phyloP scores from a whole-genome alignment of 169 alveolate species.

The Cryptosporidium parvum region DNA sequence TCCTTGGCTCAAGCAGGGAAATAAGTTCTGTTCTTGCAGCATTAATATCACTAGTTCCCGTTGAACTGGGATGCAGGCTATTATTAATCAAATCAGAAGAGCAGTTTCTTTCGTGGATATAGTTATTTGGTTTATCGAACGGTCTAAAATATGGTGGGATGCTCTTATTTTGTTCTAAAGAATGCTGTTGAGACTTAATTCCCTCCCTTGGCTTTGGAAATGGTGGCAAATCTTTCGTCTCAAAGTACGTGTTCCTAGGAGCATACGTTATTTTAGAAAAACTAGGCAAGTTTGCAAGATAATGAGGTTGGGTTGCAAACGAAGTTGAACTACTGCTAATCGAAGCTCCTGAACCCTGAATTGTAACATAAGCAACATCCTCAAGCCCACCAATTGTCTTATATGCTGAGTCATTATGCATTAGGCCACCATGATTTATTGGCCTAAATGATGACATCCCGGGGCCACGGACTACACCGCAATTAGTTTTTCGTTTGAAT shows the following conservation, averaged over 20 bases:
- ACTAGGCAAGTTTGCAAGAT: constrained; percentile 70
- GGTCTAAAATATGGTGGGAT: constrained; percentile 76
- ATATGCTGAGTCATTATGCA: constrained; percentile 44
- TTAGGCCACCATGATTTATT: constrained; percentile 31
- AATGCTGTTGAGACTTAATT: neutral
- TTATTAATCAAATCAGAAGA: neutral
- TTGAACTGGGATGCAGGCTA: neutral
- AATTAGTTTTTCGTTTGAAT: constrained; percentile 54
- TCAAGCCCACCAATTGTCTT: constrained; percentile 43
- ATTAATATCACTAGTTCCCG: constrained; percentile 3
- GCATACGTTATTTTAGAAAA: constrained; percentile 72
- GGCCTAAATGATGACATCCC: constrained; percentile 45
- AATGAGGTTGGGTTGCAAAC: constrained; percentile 75
- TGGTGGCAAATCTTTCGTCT: constrained; percentile 64
- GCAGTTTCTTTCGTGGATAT: neutral
- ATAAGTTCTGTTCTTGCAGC: constrained; percentile 36
- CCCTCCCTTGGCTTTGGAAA: constrained; percentile 62
- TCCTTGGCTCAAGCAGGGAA: constrained; percentile 18
- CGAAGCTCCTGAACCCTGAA: constrained; percentile 57
- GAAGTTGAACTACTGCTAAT: constrained; percentile 15
- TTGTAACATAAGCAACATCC: constrained; percentile 55
- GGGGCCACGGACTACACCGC: constrained; percentile 73
- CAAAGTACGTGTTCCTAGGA: constrained; percentile 64
- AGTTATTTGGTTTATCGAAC: constrained; percentile 13
- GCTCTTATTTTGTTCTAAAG: constrained; percentile 17